Conservation (phyloP, 495 filamentous ascomycete genomes). For the Hypomontagnella monticulosa region DNA sequence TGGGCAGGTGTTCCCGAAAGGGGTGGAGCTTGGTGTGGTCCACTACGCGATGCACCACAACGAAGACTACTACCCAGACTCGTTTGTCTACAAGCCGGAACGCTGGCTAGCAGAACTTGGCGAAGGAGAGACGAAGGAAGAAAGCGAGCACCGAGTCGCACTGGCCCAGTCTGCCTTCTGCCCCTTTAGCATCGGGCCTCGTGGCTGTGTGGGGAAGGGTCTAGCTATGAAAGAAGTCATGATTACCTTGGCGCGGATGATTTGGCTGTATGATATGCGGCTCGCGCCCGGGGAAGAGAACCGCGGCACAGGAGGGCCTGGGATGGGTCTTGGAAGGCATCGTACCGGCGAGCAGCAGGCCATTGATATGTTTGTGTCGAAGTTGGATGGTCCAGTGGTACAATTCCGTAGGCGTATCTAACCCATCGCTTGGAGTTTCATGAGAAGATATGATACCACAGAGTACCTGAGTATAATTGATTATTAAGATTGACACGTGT, state of each 20-base stretch:
- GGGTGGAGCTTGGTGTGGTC: conserved; percentile 64
- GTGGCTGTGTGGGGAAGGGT: background rate
- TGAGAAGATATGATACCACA: too few relatives aligned
- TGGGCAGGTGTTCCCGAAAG: conserved; percentile 61
- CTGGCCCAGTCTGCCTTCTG: background rate
- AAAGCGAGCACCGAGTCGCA: background rate
- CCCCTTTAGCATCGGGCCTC: background rate
- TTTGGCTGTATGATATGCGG: background rate
- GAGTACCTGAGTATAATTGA: too few relatives aligned
- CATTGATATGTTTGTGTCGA: background rate
- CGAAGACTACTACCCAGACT: conserved; percentile 55
- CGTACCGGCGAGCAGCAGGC: background rate
- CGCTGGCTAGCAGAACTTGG: conserved; percentile 55
- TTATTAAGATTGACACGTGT: too few relatives aligned
- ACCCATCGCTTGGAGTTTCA: background rate
- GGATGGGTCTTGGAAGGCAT: background rate
- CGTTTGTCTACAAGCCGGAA: conserved; percentile 55
- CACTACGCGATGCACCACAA: conserved; percentile 64
- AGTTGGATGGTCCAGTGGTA: background rate
- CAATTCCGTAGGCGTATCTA: background rate
- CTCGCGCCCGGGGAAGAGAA: background rate
- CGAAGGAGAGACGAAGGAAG: too few relatives aligned
- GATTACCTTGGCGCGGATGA: background rate
- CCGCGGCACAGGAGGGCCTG: background rate
- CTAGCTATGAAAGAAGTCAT: background rate